These are phyloP conservation scores for Termitomyces eurrhizus DNA, from an alignment of 768 basidiomycete species.

Conservation along the genomic window DNA sequence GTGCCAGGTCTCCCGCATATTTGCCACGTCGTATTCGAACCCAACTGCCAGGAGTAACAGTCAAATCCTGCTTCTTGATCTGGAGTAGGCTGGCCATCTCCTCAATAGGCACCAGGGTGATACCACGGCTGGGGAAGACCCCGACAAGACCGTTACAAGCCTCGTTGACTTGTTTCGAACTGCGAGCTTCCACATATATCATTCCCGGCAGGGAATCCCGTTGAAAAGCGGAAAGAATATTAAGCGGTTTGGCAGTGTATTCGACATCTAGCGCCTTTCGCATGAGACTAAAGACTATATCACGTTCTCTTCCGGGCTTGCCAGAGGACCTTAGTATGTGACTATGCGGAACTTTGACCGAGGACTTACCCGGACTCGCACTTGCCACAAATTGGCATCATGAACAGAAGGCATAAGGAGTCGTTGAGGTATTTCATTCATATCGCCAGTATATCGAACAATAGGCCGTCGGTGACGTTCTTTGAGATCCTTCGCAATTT, in stretches of 20 bases:
- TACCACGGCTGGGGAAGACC: constrained; percentile 79
- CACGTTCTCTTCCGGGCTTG: constrained; percentile 88
- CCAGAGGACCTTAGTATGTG: background rate
- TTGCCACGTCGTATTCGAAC: constrained; percentile 92
- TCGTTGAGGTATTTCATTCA: constrained; percentile 90
- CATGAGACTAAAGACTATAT: constrained; percentile 92
- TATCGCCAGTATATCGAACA: constrained; percentile 82
- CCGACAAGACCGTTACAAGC: constrained; percentile 92
- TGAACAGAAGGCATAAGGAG: constrained; percentile 95
- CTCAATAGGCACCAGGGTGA: constrained; percentile 87
- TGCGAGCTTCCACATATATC: constrained; percentile 94
- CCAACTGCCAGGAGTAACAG: constrained; percentile 86
- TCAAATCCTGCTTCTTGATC: constrained; percentile 91
- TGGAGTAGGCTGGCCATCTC: constrained; percentile 97
- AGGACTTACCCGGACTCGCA: constrained; percentile 77
- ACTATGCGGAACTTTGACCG: background rate
- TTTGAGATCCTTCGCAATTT: constrained; percentile 78
- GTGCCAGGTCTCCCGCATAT: constrained; percentile 92
- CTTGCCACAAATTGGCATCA: constrained; percentile 94
- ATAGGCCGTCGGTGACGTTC: constrained; percentile 72
- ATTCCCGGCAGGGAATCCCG: constrained; percentile 93
- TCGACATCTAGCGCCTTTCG: constrained; percentile 87
- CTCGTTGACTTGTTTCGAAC: constrained; percentile 77
- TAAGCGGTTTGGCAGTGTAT: constrained; percentile 70
- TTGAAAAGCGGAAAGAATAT: constrained; percentile 93